phyloP scores from a whole-genome alignment of 805 yeast species.

The Candida incommunis region DNA sequence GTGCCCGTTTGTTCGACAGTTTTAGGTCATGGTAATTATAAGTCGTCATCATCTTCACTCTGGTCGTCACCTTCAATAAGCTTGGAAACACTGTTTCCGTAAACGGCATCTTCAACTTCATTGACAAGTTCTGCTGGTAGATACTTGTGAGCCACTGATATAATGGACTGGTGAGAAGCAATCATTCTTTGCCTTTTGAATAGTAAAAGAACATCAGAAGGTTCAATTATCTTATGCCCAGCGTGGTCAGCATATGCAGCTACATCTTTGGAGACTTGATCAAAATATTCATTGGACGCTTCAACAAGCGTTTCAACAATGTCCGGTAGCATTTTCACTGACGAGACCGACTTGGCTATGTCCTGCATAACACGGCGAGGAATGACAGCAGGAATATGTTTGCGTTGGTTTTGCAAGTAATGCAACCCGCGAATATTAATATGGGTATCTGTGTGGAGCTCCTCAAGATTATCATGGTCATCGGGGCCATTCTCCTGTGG shows the following conservation, averaged over 20 bases:
- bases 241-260: conserved; percentile 23
- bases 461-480: background rate
- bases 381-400: background rate
- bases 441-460: background rate
- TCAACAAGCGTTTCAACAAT: conserved; percentile 13
- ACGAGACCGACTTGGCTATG: conserved; percentile 6
- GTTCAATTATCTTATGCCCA: conserved; percentile 15
- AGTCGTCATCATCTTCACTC: background rate
- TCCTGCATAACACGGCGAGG: conserved; percentile 6
- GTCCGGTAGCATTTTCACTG: conserved; percentile 8
- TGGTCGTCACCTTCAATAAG: background rate
- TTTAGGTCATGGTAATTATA: too few species aligned
- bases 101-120: conserved; percentile 7
- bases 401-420: too few species aligned
- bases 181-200: conserved; percentile 20
- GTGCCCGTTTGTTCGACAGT: too few species aligned
- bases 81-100: background rate
- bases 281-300: conserved; percentile 19
- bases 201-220: conserved; percentile 16
- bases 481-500: background rate
- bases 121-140: conserved; percentile 20
- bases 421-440: background rate
- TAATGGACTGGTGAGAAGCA: conserved; percentile 9
- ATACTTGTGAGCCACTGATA: conserved; percentile 17
- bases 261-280: conserved; percentile 17